These are phyloP conservation scores for Schizosaccharomyces lindneri DNA, from an alignment of 805 yeast species.

Conservation along the genomic window DNA sequence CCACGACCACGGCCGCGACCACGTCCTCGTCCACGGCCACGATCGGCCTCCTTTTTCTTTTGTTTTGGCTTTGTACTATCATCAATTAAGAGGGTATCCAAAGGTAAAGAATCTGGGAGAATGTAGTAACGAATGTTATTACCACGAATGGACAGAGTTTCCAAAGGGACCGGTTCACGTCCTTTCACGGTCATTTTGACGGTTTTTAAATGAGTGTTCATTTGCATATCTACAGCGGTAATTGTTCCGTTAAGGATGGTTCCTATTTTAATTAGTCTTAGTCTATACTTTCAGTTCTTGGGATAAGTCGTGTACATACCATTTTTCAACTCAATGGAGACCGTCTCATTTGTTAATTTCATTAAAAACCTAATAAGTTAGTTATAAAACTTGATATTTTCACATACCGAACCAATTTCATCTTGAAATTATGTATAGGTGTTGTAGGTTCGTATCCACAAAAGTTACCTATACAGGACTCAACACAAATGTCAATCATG, in stretches of 20 bases:
- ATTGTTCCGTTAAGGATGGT: constrained; percentile 66
- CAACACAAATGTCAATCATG: too few species aligned
- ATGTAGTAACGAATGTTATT: constrained; percentile 64
- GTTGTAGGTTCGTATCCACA: too few species aligned
- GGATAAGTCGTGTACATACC: constrained; percentile 20
- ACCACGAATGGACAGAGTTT: constrained; percentile 67
- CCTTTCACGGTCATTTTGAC: constrained; percentile 53
- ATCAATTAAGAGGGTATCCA: constrained; percentile 23
- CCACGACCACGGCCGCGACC: constrained; percentile 11
- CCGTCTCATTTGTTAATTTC: constrained; percentile 66
- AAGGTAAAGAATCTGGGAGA: constrained; percentile 63
- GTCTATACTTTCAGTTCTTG: neutral
- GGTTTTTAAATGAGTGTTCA: constrained; percentile 65
- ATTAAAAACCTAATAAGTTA: constrained; percentile 30
- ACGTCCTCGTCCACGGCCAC: constrained; percentile 10
- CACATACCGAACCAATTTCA: neutral
- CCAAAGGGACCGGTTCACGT: constrained; percentile 44
- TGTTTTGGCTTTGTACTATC: constrained; percentile 19
- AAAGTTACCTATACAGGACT: too few species aligned
- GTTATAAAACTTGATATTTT: neutral
- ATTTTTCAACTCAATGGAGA: constrained; percentile 74
- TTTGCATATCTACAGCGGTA: constrained; percentile 63
- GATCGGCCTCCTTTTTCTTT: constrained; percentile 9
- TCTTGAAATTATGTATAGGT: neutral
- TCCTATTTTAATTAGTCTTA: constrained; percentile 8